Percentiles rank a stretch among this genome's conserved stretches.
Evolutionary conservation across 208 protist genomes (phyloP).

Genomic region (Crithidia acanthocephali): DNA sequence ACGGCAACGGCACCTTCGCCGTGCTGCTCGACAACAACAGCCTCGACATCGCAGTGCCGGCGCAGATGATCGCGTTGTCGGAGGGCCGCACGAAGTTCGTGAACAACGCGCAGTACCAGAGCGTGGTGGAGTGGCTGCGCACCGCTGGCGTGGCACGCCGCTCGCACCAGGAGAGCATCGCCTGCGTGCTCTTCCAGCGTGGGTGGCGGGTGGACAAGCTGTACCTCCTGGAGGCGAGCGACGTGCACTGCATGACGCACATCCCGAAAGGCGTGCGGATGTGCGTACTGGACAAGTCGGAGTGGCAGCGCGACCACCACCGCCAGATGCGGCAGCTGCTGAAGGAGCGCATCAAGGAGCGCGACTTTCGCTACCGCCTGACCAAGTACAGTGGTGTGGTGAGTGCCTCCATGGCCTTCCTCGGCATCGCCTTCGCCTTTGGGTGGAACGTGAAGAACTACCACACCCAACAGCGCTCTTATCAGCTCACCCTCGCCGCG

Average conservation of each 20-base stretch:
- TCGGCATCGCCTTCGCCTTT: slow-evolving; percentile 67
- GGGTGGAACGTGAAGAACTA: slow-evolving; percentile 75
- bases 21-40: slow-evolving; percentile 88
- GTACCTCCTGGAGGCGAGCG: slow-evolving; percentile 75
- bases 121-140: slow-evolving; percentile 80
- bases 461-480: slow-evolving; percentile 46
- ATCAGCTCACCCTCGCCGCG: slow-evolving; percentile 56
- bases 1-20: slow-evolving; percentile 76
- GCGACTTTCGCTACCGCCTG: slow-evolving; percentile 64
- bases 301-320: slow-evolving; percentile 76
- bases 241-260: slow-evolving; percentile 74
- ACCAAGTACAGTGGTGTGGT: slow-evolving; percentile 81
- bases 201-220: slow-evolving; percentile 83
- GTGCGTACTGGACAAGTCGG: slow-evolving; percentile 65
- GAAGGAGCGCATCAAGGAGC: slow-evolving; percentile 75
- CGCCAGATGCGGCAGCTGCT: slow-evolving; percentile 64
- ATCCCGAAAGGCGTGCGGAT: slow-evolving; percentile 63
- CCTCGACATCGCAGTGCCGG: slow-evolving; percentile 76
- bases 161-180: slow-evolving; percentile 72
- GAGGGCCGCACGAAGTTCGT: slow-evolving; percentile 59
- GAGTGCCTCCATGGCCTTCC: slow-evolving; percentile 64
- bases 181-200: slow-evolving; percentile 74
- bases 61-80: slow-evolving; percentile 63
- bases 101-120: slow-evolving; percentile 48
- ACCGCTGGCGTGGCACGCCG: slow-evolving; percentile 70